Evolutionary conservation across 164 flowering plant genomes (phyloP), one percentile per base, ranked within the genome.

Genomic region (Houttuynia cordata): DNA sequence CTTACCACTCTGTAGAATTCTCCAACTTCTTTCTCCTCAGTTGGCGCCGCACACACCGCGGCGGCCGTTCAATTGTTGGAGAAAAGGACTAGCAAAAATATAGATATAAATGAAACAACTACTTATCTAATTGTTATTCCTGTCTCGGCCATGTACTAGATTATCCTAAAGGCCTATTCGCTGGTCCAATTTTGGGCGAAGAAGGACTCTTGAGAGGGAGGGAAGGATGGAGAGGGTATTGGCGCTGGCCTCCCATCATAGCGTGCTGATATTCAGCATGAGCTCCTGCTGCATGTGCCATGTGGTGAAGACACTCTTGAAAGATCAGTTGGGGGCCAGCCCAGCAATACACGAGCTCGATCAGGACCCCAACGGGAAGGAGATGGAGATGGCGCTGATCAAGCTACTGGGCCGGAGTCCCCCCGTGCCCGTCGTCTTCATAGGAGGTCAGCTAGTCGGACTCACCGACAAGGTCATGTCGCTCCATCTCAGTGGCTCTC

Each of bases 391-490:
- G 56, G 79, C 69, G 21, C 70, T 76, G 19, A 52, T 25, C 20
- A 20, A 39, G 54, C 58, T 53, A 3, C 10, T 68, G 23, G 73
- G 75, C 9, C 59, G 63, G 24, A 42, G 62, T 20, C 62, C 70
- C 3, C 52, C 58, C 10, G 45, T 69, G 1, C 81, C 81, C 1
- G 70, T 69, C 12, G 75, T 75, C 58, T 78, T 71, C 74, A 75
- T 78, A 3, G 79, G 79, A 0, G 72, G 74, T 21, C 24, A 67
- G 37, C 55, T 70, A 12, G 51, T 73, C 7, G 79, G 77, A 12
- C 72, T 75, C 5, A 60, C 75, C 1, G 66, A 71, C 17, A 75
- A 67, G 41, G 56, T 78, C 61, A 67, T 73, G 71, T 64, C 69
- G 30, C 75, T 68, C 51, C 79, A 73, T 53, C 63, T 78, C 24